phyloP scores from a whole-genome alignment of 148 eudicot genomes.

The Rhododendron molle region DNA sequence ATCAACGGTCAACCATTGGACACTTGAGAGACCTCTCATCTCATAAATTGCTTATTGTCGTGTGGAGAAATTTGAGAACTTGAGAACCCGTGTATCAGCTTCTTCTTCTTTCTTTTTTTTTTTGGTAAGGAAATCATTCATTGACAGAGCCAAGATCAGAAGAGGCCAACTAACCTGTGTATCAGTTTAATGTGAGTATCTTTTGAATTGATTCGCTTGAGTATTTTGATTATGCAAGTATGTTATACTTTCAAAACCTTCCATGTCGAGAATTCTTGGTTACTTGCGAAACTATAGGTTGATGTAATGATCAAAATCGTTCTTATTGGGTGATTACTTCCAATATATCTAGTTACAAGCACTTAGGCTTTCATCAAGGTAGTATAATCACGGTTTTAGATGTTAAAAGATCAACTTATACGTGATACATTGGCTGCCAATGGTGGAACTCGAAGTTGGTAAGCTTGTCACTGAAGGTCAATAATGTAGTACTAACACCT shows the following conservation, averaged over 20 bases:
- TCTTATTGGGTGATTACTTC: neutral
- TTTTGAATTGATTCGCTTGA: neutral
- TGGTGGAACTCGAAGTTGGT: neutral
- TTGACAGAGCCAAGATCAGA: neutral
- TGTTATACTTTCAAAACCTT: neutral
- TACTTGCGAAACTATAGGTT: neutral
- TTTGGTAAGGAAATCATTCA: neutral
- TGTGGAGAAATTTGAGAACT: neutral
- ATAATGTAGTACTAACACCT: neutral
- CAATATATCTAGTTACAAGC: neutral
- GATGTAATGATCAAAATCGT: neutral
- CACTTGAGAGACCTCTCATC: neutral
- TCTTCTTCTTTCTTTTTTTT: too few species aligned
- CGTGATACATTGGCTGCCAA: neutral
- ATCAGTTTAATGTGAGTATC: neutral
- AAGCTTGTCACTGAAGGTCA: neutral
- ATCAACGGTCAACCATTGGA: neutral
- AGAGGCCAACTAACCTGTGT: neutral
- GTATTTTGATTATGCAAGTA: neutral
- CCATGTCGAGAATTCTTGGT: neutral
- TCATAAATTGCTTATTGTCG: neutral
- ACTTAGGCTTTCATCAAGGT: neutral
- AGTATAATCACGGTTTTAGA: neutral
- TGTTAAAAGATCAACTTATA: neutral
- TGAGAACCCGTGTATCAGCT: neutral